phyloP scores from a whole-genome alignment of 441 rosid genomes.

The Adansonia rubrostipa region DNA sequence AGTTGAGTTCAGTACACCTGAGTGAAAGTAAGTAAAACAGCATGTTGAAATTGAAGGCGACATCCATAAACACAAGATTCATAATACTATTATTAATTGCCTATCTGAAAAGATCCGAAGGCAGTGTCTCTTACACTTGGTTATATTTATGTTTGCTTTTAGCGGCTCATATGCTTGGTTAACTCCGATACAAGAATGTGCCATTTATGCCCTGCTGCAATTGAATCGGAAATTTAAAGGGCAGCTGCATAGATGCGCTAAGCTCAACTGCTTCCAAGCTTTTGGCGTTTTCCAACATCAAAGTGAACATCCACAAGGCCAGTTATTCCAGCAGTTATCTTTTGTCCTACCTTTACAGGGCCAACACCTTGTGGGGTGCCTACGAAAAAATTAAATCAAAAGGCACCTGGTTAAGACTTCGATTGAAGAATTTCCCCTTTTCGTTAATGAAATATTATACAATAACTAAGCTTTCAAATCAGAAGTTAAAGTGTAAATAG shows the following conservation, averaged over 20 bases:
- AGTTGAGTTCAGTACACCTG: neutral
- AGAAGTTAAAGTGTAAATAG: neutral
- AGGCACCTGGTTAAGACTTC: neutral
- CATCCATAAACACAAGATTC: neutral
- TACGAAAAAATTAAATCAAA: conserved; percentile 34
- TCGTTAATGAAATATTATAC: neutral
- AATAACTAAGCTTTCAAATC: neutral
- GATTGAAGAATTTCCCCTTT: neutral
- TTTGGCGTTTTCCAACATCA: conserved; percentile 55
- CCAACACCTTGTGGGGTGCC: conserved; percentile 95
- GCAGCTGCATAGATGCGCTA: neutral
- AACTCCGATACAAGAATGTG: neutral
- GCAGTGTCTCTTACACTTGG: neutral
- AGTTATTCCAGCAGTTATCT: conserved; percentile 85
- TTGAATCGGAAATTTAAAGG: neutral
- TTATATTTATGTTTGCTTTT: neutral
- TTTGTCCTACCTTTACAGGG: conserved; percentile 87
- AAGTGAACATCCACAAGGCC: conserved; percentile 73
- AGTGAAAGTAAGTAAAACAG: neutral
- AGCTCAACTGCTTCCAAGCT: conserved; percentile 43
- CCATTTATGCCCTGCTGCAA: neutral
- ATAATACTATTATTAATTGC: neutral
- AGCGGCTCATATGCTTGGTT: neutral
- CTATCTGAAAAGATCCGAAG: neutral
- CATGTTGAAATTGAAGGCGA: neutral